Conservation (phyloP, 2,329 filamentous ascomycete species). For the Alternaria incomplexa region DNA sequence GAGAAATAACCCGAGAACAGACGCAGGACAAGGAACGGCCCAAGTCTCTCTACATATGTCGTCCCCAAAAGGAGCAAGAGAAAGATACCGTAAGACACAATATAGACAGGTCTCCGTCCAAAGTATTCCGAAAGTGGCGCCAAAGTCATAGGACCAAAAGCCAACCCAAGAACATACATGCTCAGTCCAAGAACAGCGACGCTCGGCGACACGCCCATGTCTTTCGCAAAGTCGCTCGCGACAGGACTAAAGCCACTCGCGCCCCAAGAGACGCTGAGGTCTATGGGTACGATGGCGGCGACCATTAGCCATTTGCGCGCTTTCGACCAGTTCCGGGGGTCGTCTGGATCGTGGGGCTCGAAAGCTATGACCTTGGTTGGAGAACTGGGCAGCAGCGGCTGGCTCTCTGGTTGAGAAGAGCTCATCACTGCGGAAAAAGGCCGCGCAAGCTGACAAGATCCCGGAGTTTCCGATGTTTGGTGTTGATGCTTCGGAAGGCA, state of each 20-base stretch:
- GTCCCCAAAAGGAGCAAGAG: constrained; percentile 53
- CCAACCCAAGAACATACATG: constrained; percentile 56
- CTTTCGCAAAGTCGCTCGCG: constrained; percentile 49
- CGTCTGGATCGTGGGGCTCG: constrained; percentile 28
- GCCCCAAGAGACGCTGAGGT: constrained; percentile 50
- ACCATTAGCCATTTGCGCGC: constrained; percentile 46
- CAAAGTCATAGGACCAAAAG: constrained; percentile 49
- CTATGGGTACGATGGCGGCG: constrained; percentile 44
- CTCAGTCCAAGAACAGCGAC: constrained; percentile 55
- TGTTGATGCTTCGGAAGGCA: background rate
- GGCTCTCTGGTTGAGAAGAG: constrained; percentile 1
- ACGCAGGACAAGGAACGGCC: constrained; percentile 52
- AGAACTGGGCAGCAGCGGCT: constrained; percentile 12
- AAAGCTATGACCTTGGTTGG: constrained; percentile 22
- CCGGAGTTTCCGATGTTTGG: background rate
- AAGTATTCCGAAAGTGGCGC: constrained; percentile 49
- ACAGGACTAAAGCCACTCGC: constrained; percentile 58
- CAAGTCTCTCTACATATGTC: constrained; percentile 51
- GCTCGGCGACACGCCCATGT: constrained; percentile 50
- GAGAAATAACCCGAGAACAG: constrained; percentile 55
- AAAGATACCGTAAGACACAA: constrained; percentile 52
- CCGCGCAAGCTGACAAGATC: background rate
- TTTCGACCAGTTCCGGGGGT: constrained; percentile 45
- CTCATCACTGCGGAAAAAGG: constrained; percentile 1
- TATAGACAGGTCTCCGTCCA: constrained; percentile 53